phyloP scores from a whole-genome alignment of 108 stramenopile genomes.

The Skeletonema marinoi region DNA sequence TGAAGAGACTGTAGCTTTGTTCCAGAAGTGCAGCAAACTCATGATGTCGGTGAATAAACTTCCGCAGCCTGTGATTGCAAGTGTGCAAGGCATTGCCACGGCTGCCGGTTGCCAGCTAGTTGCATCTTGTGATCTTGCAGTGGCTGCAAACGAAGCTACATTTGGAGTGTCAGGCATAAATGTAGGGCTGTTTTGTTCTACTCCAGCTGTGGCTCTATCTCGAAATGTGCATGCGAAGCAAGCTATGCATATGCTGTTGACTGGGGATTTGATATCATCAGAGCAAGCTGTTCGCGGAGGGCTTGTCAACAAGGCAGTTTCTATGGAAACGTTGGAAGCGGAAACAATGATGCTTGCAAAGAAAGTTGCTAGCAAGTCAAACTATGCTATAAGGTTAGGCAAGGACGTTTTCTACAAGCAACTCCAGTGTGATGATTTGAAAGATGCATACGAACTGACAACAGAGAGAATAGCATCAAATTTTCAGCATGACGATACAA shows the following conservation, averaged over 20 bases:
- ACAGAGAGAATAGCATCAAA: conserved; percentile 60
- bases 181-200: conserved; percentile 77
- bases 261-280: conserved; percentile 66
- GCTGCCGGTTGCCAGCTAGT: conserved; percentile 86
- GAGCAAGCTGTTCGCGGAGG: conserved; percentile 55
- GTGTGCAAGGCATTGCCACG: conserved; percentile 75
- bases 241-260: conserved; percentile 83
- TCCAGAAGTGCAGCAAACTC: conserved; percentile 58
- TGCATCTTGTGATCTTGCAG: conserved; percentile 74
- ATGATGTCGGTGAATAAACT: conserved; percentile 56
- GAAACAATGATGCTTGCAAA: conserved; percentile 45
- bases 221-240: conserved; percentile 57
- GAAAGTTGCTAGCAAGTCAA: conserved; percentile 58
- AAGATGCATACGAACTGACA: conserved; percentile 62
- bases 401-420: conserved; percentile 66
- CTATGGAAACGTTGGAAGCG: conserved; percentile 20
- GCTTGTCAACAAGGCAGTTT: conserved; percentile 53
- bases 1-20: conserved; percentile 36
- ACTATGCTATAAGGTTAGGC: conserved; percentile 51
- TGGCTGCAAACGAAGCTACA: conserved; percentile 41
- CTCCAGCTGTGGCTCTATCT: conserved; percentile 71
- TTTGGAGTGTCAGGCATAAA: conserved; percentile 81
- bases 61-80: conserved; percentile 67
- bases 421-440: conserved; percentile 37
- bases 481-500: conserved; percentile 56